Base-by-base conservation (phyloP, 2,329 filamentous ascomycete genomes). In the Cladophialophora carrionii region DNA sequence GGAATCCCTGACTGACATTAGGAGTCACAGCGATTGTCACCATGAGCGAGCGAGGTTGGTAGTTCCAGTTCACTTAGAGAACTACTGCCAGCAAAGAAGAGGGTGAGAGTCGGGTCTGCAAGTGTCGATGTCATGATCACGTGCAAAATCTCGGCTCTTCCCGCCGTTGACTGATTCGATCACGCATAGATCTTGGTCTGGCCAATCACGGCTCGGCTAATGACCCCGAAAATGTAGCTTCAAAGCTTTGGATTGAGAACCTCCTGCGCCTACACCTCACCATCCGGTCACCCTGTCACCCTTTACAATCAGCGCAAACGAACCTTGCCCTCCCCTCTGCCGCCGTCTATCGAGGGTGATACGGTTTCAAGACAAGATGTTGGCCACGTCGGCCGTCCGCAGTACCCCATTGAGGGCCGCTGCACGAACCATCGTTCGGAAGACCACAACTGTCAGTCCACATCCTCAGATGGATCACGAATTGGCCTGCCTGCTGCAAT, bases 361-460 rank as follows among this genome's bases (percentile, higher is more conserved):
- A 63, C 57, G 66, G 60, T 64, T 63, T 65, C 49, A 60, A 43
- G 64, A 61, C 85, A 90, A 81, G 79, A 97, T 98, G 94, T 88
- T 97, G 87, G 90, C 91, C 84, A 90, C 92, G 86, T 92, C 92
- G 82, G 88, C 88, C 83, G 83, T 96, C 86, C 92, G 92, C 85
- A 88, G 90, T 80, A 86, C 90, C 87, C 92, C 92, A 87, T 86
- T 89, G 77, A 85, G 92, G 84, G 90, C 88, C 84, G 85, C 88
- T 81, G 86, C 89, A 76, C 85, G 88, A 83, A 90, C 89, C 84
- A 85, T 86, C 81, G 84, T 88, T 78, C 84, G 87, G 79, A 86
- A 87, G 78, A 82, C 88, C 76, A 83, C 88, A 77, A 91, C 89
- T 89, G 92, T 91, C 88, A 85, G 88, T 81, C 80, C 76, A 79